Conservation (phyloP, 2,329 filamentous ascomycete genomes). For the Ophiostoma australiae region DNA sequence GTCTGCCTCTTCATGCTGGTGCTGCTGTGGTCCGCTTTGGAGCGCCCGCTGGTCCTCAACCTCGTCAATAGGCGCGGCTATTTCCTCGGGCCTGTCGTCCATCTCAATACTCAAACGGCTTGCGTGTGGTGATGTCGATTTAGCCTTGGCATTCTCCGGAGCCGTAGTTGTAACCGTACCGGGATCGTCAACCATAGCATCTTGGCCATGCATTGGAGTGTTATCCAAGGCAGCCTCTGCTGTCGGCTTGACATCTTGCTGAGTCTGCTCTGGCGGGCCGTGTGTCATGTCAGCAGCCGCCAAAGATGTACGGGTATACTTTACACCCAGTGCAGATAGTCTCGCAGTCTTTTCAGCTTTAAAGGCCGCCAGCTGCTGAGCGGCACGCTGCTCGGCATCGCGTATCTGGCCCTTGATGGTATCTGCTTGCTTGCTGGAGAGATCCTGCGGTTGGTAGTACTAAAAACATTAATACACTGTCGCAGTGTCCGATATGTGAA, state of each 20-base stretch:
- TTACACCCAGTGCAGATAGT: not conserved
- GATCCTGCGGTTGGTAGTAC: not conserved
- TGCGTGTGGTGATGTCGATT: too few relatives aligned
- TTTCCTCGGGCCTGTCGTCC: constrained; percentile 27
- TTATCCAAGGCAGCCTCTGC: not conserved
- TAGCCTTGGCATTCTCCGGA: constrained; percentile 29
- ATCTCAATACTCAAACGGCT: not conserved
- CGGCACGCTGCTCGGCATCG: not conserved
- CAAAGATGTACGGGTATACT: not conserved
- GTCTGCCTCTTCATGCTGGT: constrained; percentile 31
- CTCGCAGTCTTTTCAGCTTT: not conserved
- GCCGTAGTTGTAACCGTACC: not conserved
- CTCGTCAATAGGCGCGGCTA: not conserved
- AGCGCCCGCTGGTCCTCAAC: constrained; percentile 18
- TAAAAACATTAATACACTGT: not conserved
- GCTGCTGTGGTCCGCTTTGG: constrained; percentile 15
- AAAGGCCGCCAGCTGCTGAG: not conserved
- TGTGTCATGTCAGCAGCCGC: not conserved
- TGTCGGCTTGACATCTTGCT: not conserved
- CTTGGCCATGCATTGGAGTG: not conserved
- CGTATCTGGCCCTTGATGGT: not conserved
- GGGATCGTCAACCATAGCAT: constrained; percentile 14
- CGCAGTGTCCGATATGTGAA: not conserved
- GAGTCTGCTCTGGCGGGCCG: not conserved
- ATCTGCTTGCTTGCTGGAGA: not conserved